Evolutionary conservation across 2,329 filamentous ascomycete species (phyloP), one percentile per base, ranked within the genome.

Genomic region (Colletotrichum sp.): DNA sequence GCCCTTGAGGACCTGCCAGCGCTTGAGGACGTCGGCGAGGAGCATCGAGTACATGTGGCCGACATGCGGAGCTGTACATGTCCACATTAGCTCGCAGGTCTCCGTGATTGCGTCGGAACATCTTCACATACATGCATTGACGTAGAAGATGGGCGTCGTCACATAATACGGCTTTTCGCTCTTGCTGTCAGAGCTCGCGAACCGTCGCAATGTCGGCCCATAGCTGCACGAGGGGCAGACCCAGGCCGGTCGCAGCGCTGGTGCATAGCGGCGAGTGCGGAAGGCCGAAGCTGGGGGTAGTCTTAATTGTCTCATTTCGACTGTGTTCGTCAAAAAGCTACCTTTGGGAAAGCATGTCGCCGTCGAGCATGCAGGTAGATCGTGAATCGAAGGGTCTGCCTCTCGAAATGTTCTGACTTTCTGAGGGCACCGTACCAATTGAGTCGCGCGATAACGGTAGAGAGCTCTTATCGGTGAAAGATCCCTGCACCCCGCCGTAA

Each of bases 111-210:
- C 18, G 15, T 28, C 18, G 21, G 28, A n/a, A 52, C 9, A 18
- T 32, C 71, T 68, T 34, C 69, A 78, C 87, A 79, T 87, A 96
- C 95, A 93, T 71, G 96, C 95, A 90, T 99, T 99, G 87, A 99
- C 97, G 85, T 99, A 99, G 88, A 98, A 99, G 74, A 99, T 99
- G 4, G 97, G 97, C 10, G 96, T 97, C 7, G 97, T 98, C 81
- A 98, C 89, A 88, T 98, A 99, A 87, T 94, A 98, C 10, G 96
- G 96, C 87, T 98, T 98, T 76, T 77, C 55, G 24, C 52, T 13
- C 32, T 70, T 75, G 36, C 64, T 65, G 61, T 56, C 56, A 36
- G 68, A 72, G 69, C 66, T 78, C 66, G 60, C 83, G 81, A 82
- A 84, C 75, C 75, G 77, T 68, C 78, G 71, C 8, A 77, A 71